A percentile compares a stretch with the other conserved stretches of the same genome.
Evolutionary conservation across 495 filamentous ascomycete genomes (phyloP).

Genomic region (Penicillium macrosclerotiorum): DNA sequence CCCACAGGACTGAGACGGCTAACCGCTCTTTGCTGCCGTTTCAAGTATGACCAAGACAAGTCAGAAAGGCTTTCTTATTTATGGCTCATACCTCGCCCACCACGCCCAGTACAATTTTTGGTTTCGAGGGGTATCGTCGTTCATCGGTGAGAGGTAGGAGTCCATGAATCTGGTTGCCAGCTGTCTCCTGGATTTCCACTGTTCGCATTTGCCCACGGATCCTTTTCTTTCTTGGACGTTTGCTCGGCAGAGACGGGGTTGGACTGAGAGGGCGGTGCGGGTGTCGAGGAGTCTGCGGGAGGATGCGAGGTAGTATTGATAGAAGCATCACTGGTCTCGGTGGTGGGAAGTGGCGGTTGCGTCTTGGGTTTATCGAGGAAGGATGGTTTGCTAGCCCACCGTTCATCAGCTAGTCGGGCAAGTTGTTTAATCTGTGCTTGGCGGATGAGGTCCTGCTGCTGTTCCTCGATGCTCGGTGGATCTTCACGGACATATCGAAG

Average conservation of each 20-base stretch:
- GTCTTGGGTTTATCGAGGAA: constrained; percentile 56
- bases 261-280: constrained; percentile 5
- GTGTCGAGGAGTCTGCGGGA: neutral
- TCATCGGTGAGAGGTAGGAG: constrained; percentile 39
- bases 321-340: constrained; percentile 21
- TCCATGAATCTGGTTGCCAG: constrained; percentile 79
- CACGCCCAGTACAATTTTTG: too few species aligned
- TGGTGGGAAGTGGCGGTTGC: constrained; percentile 41
- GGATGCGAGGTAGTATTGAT: neutral
- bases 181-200: constrained; percentile 58
- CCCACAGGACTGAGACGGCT: too few species aligned
- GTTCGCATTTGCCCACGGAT: constrained; percentile 59
- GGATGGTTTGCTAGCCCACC: constrained; percentile 78
- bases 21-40: too few species aligned
- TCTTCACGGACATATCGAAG: constrained; percentile 74
- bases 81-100: too few species aligned
- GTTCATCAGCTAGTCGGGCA: constrained; percentile 75
- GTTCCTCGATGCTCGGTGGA: constrained; percentile 74
- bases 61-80: neutral
- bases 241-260: constrained; percentile 13
- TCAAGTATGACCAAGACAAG: neutral
- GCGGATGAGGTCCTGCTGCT: constrained; percentile 64
- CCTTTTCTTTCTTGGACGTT: constrained; percentile 32
- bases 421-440: constrained; percentile 68
- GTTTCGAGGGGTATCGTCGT: neutral